Percentiles rank a stretch among this genome's conserved stretches.
These are phyloP conservation scores for Ambrosiella cleistominuta DNA, from an alignment of 2,329 filamentous ascomycete genomes.

Conservation along the genomic window DNA sequence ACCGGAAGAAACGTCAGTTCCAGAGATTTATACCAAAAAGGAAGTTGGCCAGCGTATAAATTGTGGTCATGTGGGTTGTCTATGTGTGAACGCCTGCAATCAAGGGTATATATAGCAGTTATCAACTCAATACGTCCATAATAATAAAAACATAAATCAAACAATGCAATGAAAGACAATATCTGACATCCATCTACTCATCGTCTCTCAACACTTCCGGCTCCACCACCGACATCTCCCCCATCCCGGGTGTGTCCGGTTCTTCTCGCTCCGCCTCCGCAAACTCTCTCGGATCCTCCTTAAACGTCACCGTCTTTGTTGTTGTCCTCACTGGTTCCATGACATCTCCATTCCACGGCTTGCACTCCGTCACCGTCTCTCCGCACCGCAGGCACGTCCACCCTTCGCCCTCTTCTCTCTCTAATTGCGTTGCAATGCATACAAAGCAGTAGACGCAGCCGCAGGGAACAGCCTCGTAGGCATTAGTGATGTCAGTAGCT, in stretches of 20 bases:
- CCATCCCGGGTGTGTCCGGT: background rate
- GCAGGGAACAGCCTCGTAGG: conserved; percentile 80
- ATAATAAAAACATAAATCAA: background rate
- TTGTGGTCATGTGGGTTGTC: background rate
- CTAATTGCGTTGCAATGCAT: conserved; percentile 76
- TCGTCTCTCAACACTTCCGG: background rate
- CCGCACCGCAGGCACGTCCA: conserved; percentile 86
- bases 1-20: conserved; percentile 6
- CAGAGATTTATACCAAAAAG: background rate
- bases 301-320: conserved; percentile 45
- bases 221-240: background rate
- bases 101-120: background rate
- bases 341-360: conserved; percentile 83
- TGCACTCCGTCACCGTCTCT: conserved; percentile 65
- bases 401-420: conserved; percentile 84
- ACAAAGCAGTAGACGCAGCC: conserved; percentile 93
- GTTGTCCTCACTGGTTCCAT: conserved; percentile 36
- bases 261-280: background rate
- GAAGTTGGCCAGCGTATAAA: background rate
- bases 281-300: conserved; percentile 29
- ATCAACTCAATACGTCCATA: background rate
- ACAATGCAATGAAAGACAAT: background rate
- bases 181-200: conserved; percentile 1
- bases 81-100: background rate
- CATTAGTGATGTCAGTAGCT: conserved; percentile 87